Evolutionary conservation across 2,329 filamentous ascomycete genomes (phyloP), one percentile per base, ranked within the genome.

Genomic region (Ophiosphaerella narmari): DNA sequence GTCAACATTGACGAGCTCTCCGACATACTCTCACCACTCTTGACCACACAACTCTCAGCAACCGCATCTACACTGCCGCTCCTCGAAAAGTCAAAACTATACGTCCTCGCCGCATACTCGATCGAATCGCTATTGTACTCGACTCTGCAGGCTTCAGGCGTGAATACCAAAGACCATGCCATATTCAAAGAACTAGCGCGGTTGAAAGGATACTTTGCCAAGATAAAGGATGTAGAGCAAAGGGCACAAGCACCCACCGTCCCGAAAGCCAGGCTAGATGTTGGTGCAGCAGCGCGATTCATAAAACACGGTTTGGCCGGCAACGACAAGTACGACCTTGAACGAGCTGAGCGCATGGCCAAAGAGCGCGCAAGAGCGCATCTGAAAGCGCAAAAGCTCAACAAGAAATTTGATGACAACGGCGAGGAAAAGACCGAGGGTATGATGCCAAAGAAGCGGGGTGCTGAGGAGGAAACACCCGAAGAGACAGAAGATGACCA

Each of bases 21-120:
- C 68, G 83, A 86, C 32, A 80, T 83, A 4, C 80, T 97, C 24
- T 76, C 83, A 55, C 91, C 93, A n/a, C 77, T 97, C 5, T 76
- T 96, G 23, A 78, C 80, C 32, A 80, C 81, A 42, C 74, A 82
- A 1, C 76, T 97, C 37, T 78, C 84, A 43, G 84, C 87, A 35
- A 83, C 85, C 48, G 85, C 90, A 5, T 86, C 85, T 47, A 91
- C 91, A 68, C 80, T 97, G 7, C 92, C 93, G 1, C 81, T 97
- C n/a, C 81, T 99, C 53, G 93, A 97, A 78, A 92, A 91, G 77
- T 91, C 94, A 7, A 97, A 97, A 76, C 85, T 97, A 52, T 91
- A 95, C 70, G 87, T 94, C n/a, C 80, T 96, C 16, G 81, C 87
- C 43, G 88, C 91, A 14, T 99, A 97, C 72, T 84, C 92, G 0